Conservation (phyloP, 495 filamentous ascomycete genomes). For the Penicillium malachiteum region DNA sequence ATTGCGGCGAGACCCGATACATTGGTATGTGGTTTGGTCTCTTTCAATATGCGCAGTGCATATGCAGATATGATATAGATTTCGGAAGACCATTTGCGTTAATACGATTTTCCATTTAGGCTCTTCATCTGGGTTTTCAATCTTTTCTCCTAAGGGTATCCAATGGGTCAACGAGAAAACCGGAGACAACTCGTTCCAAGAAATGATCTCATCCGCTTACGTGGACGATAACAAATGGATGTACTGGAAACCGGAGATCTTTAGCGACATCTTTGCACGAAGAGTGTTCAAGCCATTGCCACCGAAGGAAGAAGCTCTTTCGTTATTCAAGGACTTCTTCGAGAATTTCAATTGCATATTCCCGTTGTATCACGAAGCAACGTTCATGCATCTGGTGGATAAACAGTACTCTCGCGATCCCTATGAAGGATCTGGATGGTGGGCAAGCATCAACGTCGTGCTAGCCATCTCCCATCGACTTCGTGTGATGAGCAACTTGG, state of each 20-base stretch:
- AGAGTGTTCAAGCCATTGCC: slow-evolving; percentile 82
- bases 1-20: slow-evolving; percentile 92
- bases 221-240: slow-evolving; percentile 91
- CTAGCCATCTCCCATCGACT: slow-evolving; percentile 88
- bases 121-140: slow-evolving; percentile 96
- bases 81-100: background rate
- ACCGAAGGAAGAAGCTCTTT: slow-evolving; percentile 74
- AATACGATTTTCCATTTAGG: slow-evolving; percentile 38
- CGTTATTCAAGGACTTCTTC: slow-evolving; percentile 88
- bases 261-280: slow-evolving; percentile 85
- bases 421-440: slow-evolving; percentile 97
- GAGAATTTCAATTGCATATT: slow-evolving; percentile 99
- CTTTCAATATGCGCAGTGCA: background rate
- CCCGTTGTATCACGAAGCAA: slow-evolving; percentile 94
- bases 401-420: slow-evolving; percentile 88
- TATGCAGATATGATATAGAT: background rate
- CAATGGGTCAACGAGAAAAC: slow-evolving; percentile 99
- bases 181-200: slow-evolving; percentile 88
- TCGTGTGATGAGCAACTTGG: slow-evolving; percentile 92
- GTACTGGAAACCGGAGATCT: slow-evolving; percentile 95
- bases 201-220: slow-evolving; percentile 85
- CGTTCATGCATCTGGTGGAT: slow-evolving; percentile 95
- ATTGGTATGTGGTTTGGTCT: slow-evolving; percentile 64
- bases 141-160: slow-evolving; percentile 96
- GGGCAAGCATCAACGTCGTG: slow-evolving; percentile 93